Base-by-base conservation (phyloP, 1,139 yeast species). In the Ashbya aceris region DNA sequence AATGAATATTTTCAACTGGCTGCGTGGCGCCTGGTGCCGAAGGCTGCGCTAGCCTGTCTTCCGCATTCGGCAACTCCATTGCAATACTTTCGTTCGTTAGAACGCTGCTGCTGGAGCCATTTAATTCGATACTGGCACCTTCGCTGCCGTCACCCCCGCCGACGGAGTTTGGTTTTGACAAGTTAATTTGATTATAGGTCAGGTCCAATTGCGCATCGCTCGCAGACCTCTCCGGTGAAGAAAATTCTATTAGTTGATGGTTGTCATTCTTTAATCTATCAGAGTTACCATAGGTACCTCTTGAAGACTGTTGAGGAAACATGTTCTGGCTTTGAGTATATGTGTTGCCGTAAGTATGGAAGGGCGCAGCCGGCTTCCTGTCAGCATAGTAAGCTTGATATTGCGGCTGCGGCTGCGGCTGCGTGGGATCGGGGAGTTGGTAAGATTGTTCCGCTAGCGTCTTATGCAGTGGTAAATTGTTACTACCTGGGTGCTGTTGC, bases 41-140 rank as follows among this genome's bases (percentile, higher is more conserved):
- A 23, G 33, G 37, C n/a, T 17, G 31, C 9, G 33, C n/a, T 2
- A 30, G 36, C 38, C 20, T 39, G 39, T 33, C 44, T 46, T 30
- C 46, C 48, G 41, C 30, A 42, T 31, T 32, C 9, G 44, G 51
- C 45, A 60, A 40, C 39, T 59, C 56, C 20, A 60, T 40, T 29
- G 57, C 56, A 33, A 58, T 55, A 40, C 62, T 58, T 37, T 58
- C 61, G 23, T 56, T 56, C 2, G 62, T 55, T 2, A 54, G 45
- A 9, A 47, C 39, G 30, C 48, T 46, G 38, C 47, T 46, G 5
- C 11, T 6, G n/a, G 35, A n/a, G 17, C 48, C 50, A 11, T 48
- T 48, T 13, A 49, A 40, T 7, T 40, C 30, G 26, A 38, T 41
- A 17, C 41, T 35, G 12, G 37, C 45, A 9, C 39, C 45, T 27